These are phyloP conservation scores for Tetradesmus obliquus DNA, from an alignment of 139 green algal genomes.

Conservation along the genomic window DNA sequence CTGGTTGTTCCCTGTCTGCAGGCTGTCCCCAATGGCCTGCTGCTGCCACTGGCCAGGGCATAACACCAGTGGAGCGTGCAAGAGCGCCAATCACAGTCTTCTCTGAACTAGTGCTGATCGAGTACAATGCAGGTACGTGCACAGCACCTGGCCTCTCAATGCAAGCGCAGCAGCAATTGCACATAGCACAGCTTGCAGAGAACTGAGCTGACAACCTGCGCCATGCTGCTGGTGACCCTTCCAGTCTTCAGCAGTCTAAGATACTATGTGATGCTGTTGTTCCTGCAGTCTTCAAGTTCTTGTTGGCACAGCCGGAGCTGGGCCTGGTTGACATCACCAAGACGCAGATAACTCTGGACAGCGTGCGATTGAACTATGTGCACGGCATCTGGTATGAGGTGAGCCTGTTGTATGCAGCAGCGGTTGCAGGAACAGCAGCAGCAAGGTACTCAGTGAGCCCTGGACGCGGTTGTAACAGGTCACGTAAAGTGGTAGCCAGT, in stretches of 20 bases:
- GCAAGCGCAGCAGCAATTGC: neutral
- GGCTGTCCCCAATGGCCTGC: neutral
- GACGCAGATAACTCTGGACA: constrained; percentile 10
- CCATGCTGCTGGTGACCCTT: too few species aligned
- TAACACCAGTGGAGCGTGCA: neutral
- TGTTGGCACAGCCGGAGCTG: constrained; percentile 5
- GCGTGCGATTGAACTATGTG: constrained; percentile 39
- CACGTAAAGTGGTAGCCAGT: too few species aligned
- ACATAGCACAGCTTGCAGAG: neutral
- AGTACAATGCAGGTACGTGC: constrained; percentile 26
- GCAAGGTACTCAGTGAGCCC: neutral
- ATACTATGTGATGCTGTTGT: neutral
- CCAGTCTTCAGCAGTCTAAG: neutral
- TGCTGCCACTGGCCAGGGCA: neutral
- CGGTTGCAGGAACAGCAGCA: neutral
- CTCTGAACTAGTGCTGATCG: constrained; percentile 12
- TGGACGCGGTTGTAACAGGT: too few species aligned
- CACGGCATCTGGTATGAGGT: constrained; percentile 46
- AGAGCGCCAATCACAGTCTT: constrained; percentile 11
- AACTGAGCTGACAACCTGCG: too few species aligned
- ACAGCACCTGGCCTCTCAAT: neutral
- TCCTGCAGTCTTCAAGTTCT: constrained; percentile 38
- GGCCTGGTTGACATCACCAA: constrained; percentile 30
- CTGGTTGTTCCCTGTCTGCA: neutral
- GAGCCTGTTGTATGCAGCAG: neutral